Conservation (phyloP, 306 rosid genomes). For the Glycine tomentella region DNA sequence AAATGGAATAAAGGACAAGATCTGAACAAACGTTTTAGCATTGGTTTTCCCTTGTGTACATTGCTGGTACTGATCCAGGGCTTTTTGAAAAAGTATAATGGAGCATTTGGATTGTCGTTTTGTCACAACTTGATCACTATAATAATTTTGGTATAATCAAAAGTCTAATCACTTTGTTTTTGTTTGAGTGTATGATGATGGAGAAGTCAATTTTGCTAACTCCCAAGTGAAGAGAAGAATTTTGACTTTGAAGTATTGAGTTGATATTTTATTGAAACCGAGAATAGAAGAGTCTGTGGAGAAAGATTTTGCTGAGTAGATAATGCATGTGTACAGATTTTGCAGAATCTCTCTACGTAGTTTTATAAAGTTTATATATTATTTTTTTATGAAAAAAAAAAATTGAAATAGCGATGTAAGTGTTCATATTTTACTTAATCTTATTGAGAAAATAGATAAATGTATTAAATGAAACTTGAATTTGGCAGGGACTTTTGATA, state of each 20-base stretch:
- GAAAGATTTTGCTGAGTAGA: slow-evolving; percentile 16
- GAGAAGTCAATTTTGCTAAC: slow-evolving; percentile 35
- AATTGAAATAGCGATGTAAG: background rate
- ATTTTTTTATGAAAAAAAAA: too few species aligned
- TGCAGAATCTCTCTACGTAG: slow-evolving; percentile 2
- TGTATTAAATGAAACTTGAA: background rate
- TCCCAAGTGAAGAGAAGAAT: background rate
- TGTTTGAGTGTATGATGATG: slow-evolving; percentile 35
- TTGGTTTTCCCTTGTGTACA: slow-evolving; percentile 4
- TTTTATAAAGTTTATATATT: background rate
- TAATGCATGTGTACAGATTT: slow-evolving; percentile 23
- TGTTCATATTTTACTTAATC: background rate
- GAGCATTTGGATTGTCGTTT: slow-evolving; percentile 20
- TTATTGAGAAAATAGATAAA: background rate
- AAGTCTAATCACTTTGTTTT: slow-evolving; percentile 26
- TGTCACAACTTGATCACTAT: slow-evolving; percentile 11
- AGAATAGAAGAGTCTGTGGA: slow-evolving; percentile 19
- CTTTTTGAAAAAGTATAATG: background rate
- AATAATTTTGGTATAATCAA: slow-evolving; percentile 3
- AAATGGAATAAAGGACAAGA: slow-evolving; percentile 20
- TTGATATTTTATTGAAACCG: slow-evolving; percentile 14
- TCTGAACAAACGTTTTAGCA: slow-evolving; percentile 16
- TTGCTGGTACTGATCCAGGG: slow-evolving; percentile 7
- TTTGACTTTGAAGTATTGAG: slow-evolving; percentile 30
- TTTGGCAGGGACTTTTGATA: background rate